A percentile compares a stretch with the other conserved stretches of the same genome.
These are phyloP conservation scores for Saccharum spontaneum DNA, from an alignment of 176 grass and related monocot species.

Conservation along the genomic window DNA sequence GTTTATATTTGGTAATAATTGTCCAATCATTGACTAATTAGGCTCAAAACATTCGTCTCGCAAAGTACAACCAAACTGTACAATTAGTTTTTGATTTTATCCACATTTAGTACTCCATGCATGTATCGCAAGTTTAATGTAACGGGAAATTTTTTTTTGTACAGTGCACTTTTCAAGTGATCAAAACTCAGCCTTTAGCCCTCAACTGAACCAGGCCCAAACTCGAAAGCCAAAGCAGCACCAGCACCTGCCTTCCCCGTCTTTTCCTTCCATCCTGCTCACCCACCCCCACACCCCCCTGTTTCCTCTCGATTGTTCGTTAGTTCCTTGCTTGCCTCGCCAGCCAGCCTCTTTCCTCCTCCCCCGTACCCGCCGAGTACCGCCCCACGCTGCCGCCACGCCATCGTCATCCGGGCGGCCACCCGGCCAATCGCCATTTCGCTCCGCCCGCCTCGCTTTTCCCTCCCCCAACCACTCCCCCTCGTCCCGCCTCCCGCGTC, in stretches of 20 bases:
- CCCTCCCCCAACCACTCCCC: conserved; percentile 36
- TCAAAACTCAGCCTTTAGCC: no score
- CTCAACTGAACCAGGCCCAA: no score
- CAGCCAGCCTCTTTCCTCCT: neutral
- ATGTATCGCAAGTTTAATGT: no score
- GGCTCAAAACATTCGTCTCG: no score
- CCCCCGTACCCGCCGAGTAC: neutral
- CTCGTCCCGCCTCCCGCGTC: neutral
- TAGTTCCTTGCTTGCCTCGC: conserved; percentile 2
- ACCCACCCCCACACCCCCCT: conserved; percentile 14
- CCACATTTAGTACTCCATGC: no score
- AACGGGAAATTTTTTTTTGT: no score
- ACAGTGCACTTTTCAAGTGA: no score
- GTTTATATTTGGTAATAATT: no score
- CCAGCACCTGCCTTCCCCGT: neutral
- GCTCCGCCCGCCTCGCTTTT: neutral
- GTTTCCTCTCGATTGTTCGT: conserved; percentile 28
- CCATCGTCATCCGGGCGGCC: conserved; percentile 8
- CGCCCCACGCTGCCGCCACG: neutral
- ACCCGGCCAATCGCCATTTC: conserved; percentile 31
- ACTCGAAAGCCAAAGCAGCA: neutral
- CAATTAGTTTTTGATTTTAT: no score
- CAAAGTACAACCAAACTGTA: no score
- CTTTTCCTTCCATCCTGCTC: conserved; percentile 32
- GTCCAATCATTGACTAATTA: no score